Percentiles rank a stretch among this genome's conserved stretches.
Evolutionary conservation across 352 stramenopile species (phyloP).

Genomic region (Paralagenidium karlingii): DNA sequence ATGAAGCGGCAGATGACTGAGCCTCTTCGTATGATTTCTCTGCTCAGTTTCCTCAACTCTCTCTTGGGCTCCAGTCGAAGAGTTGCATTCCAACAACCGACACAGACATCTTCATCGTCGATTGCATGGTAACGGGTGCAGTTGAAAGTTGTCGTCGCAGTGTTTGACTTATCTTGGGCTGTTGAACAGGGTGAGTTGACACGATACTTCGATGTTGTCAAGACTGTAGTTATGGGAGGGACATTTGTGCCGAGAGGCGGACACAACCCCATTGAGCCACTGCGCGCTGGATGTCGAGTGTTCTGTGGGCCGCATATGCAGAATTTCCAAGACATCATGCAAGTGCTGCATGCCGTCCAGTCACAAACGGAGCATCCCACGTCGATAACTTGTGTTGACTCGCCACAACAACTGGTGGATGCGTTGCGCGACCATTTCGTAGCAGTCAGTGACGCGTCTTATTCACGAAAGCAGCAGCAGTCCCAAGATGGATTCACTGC

Average conservation of each 20-base stretch:
- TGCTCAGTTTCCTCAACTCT: conserved; percentile 22
- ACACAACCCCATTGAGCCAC: conserved; percentile 65
- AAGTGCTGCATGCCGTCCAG: conserved; percentile 9
- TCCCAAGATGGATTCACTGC: no score
- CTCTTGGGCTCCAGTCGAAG: conserved; percentile 19
- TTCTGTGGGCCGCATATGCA: conserved; percentile 47
- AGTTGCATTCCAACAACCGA: conserved; percentile 11
- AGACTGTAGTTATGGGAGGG: conserved; percentile 50
- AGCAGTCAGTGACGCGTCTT: background rate
- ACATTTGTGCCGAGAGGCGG: conserved; percentile 44
- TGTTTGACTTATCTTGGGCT: background rate
- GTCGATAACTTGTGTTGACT: background rate
- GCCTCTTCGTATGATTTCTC: no score
- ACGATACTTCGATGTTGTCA: conserved; percentile 29
- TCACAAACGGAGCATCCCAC: conserved; percentile 1
- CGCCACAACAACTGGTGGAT: conserved; percentile 8
- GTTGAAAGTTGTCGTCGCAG: no score
- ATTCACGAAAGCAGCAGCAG: no score
- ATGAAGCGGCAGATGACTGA: no score
- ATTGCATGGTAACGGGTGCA: conserved; percentile 38
- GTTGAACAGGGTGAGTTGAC: conserved; percentile 36
- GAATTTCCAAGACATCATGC: conserved; percentile 52
- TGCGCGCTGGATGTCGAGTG: conserved; percentile 54
- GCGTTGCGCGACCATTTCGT: conserved; percentile 11
- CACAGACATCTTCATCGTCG: conserved; percentile 44